These are phyloP conservation scores for Cladobotryum protrusum DNA, from an alignment of 2,329 filamentous ascomycete species.

Conservation along the genomic window DNA sequence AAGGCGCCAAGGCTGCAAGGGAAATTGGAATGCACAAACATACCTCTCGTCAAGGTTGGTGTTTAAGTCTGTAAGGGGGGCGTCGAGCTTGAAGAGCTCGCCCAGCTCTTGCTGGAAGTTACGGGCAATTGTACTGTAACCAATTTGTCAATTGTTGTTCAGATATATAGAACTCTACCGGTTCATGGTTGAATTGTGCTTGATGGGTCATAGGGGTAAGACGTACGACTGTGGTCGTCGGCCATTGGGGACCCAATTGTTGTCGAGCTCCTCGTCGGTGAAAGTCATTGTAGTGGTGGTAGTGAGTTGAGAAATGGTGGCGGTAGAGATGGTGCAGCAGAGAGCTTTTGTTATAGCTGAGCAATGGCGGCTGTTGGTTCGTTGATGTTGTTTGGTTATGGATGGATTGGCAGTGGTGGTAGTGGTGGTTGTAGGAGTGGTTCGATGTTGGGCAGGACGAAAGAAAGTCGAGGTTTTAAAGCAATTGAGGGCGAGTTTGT, in stretches of 20 bases:
- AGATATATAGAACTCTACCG: constrained; percentile 4
- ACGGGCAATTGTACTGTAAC: constrained; percentile 70
- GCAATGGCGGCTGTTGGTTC: too few species aligned
- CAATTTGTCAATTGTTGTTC: background rate
- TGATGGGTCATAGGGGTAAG: constrained; percentile 6
- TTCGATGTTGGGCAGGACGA: too few species aligned
- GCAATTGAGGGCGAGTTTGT: too few species aligned
- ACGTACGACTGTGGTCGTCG: constrained; percentile 79
- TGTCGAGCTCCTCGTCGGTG: constrained; percentile 65
- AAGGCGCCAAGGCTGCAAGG: background rate
- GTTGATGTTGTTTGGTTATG: too few species aligned
- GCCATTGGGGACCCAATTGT: constrained; percentile 73
- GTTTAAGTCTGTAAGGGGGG: constrained; percentile 66
- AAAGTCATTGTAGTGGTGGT: constrained; percentile 21
- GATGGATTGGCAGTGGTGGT: too few species aligned
- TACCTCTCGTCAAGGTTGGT: constrained; percentile 78
- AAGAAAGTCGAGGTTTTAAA: too few species aligned
- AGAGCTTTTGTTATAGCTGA: background rate
- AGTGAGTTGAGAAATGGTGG: background rate
- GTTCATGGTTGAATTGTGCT: background rate
- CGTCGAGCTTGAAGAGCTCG: constrained; percentile 84
- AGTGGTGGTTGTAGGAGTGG: too few species aligned
- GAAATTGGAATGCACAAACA: constrained; percentile 24
- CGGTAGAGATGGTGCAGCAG: background rate
- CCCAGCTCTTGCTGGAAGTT: constrained; percentile 83